A percentile compares a stretch with the other conserved stretches of the same genome.
These are phyloP conservation scores for Tulasnella calospora DNA, from an alignment of 768 basidiomycete species.

Conservation along the genomic window DNA sequence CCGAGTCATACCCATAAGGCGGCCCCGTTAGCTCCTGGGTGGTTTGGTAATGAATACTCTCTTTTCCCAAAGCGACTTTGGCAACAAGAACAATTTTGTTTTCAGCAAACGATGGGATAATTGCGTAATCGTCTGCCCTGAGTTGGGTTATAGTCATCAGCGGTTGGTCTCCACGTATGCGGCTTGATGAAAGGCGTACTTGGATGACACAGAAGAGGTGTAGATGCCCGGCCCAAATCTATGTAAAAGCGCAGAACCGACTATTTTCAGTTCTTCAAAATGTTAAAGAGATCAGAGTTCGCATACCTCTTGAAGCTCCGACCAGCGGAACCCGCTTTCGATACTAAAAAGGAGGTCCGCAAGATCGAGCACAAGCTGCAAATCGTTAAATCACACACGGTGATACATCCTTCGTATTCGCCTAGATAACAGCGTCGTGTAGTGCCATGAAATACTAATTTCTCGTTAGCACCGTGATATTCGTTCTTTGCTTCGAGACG, in stretches of 20 bases:
- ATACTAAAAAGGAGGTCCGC: background rate
- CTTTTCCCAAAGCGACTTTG: background rate
- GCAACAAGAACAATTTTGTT: background rate
- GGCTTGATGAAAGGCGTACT: background rate
- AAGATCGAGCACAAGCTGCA: conserved; percentile 9
- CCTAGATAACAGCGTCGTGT: background rate
- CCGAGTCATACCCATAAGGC: background rate
- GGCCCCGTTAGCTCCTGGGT: background rate
- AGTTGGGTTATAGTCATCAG: background rate
- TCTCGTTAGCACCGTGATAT: background rate
- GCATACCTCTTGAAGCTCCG: background rate
- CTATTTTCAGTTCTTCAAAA: background rate
- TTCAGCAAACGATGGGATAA: background rate
- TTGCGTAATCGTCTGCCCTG: conserved; percentile 12
- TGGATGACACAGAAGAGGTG: conserved; percentile 6
- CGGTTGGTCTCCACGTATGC: background rate
- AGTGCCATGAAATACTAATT: conserved; percentile 5
- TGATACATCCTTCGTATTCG: background rate
- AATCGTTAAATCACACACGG: background rate
- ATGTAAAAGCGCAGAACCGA: background rate
- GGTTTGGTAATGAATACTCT: background rate
- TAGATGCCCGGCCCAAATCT: conserved; percentile 9
- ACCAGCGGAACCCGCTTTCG: background rate
- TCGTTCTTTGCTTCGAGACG: background rate
- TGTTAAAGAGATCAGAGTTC: background rate